phyloP scores from a whole-genome alignment of 257 asterid species.

The Gentiana macrophylla region DNA sequence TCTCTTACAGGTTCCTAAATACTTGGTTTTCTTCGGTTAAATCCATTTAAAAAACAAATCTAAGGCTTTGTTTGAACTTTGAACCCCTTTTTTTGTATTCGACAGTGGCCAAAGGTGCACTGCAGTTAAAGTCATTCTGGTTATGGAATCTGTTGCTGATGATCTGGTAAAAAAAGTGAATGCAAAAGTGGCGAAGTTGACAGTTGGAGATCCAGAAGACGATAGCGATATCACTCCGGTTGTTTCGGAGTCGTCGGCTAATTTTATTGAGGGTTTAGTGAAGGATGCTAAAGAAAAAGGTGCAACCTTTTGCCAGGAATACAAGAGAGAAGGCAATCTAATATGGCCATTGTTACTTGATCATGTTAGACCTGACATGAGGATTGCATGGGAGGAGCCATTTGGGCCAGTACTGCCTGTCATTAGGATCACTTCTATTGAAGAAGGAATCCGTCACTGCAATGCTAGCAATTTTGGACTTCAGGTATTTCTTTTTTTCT shows the following conservation, averaged over 20 bases:
- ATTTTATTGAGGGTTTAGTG: slow-evolving; percentile 63
- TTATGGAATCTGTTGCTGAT: too few relatives aligned
- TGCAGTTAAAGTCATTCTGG: too few relatives aligned
- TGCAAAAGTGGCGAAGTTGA: too few relatives aligned
- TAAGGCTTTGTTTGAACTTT: slow-evolving; percentile 48
- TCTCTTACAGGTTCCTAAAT: slow-evolving; percentile 62
- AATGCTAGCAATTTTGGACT: slow-evolving; percentile 95
- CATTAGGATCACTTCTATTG: slow-evolving; percentile 59
- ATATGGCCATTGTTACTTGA: slow-evolving; percentile 58
- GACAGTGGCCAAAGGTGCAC: neutral
- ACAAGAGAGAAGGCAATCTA: slow-evolving; percentile 93
- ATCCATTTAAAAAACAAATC: slow-evolving; percentile 11
- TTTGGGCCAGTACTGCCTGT: slow-evolving; percentile 90
- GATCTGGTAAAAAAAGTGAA: too few relatives aligned
- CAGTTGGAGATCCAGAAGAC: slow-evolving; percentile 67
- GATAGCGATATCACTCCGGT: slow-evolving; percentile 86
- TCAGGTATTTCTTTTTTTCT: slow-evolving; percentile 36
- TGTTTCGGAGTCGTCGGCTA: slow-evolving; percentile 88
- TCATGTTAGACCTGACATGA: slow-evolving; percentile 81
- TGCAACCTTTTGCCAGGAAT: slow-evolving; percentile 87
- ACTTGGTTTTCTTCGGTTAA: neutral
- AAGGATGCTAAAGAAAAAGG: slow-evolving; percentile 59
- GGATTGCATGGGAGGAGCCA: slow-evolving; percentile 99
- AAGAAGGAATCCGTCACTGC: slow-evolving; percentile 96
- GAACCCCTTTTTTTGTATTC: neutral